Conservation (phyloP, 1,284 basidiomycete species). For the Cryptococcus wingfieldii region DNA sequence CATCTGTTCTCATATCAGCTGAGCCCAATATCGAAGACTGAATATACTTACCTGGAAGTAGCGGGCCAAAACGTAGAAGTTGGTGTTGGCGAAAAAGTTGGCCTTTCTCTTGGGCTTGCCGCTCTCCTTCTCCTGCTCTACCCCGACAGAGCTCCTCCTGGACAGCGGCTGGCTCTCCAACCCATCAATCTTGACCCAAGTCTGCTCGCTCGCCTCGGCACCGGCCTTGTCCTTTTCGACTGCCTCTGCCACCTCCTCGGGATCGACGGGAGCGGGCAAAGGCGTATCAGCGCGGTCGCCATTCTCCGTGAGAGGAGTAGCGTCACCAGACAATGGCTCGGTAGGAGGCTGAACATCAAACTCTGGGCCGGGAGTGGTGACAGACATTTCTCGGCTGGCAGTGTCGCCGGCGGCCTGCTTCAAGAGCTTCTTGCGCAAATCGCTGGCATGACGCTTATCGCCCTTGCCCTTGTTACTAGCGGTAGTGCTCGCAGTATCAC, state of each 20-base stretch:
- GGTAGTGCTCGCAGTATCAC: conserved; percentile 51
- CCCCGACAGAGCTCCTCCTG: conserved; percentile 14
- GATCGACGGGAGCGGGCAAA: conserved; percentile 35
- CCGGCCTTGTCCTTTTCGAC: conserved; percentile 45
- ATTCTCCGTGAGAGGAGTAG: conserved; percentile 26
- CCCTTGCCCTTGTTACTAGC: conserved; percentile 28
- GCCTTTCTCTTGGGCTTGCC: conserved; percentile 37
- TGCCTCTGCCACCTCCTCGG: conserved; percentile 44
- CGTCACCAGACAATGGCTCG: conserved; percentile 22
- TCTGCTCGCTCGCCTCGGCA: conserved; percentile 45
- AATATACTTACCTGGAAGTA: conserved; percentile 68
- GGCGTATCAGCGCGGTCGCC: conserved; percentile 37
- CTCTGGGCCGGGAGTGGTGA: conserved; percentile 38
- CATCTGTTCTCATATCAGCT: conserved; percentile 55
- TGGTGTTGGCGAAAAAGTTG: conserved; percentile 85
- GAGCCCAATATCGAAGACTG: neutral
- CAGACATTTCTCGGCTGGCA: conserved; percentile 60
- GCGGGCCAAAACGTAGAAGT: conserved; percentile 84
- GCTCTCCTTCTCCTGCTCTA: conserved; percentile 13
- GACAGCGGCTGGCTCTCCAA: conserved; percentile 24
- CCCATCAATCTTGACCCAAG: conserved; percentile 52
- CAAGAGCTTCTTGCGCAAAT: conserved; percentile 71
- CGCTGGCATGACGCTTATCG: conserved; percentile 54
- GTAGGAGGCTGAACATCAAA: conserved; percentile 18
- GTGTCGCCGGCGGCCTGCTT: conserved; percentile 56